These are phyloP conservation scores for Cladorrhinum sp. DNA, from an alignment of 2,329 filamentous ascomycete species.

Conservation along the genomic window DNA sequence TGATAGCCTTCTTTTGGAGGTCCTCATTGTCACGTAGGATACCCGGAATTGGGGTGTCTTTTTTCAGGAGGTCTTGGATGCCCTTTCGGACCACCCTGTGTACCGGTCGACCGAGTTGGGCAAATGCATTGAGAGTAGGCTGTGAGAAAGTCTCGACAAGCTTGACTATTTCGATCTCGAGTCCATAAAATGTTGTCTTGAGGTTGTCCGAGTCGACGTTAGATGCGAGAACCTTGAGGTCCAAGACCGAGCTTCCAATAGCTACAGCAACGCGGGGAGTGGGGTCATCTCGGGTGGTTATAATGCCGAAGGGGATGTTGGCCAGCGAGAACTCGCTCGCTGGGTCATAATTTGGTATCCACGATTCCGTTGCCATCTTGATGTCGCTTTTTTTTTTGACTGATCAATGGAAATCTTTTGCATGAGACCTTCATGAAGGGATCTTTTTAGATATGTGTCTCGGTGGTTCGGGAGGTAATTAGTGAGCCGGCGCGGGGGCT, in stretches of 20 bases:
- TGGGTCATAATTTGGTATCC: conserved; percentile 32
- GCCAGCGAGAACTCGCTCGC: conserved; percentile 67
- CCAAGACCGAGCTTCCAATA: conserved; percentile 65
- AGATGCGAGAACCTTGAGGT: conserved; percentile 60
- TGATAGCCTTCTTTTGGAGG: conserved; percentile 55
- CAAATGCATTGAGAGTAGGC: conserved; percentile 55
- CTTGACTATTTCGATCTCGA: conserved; percentile 10
- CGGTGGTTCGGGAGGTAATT: background rate
- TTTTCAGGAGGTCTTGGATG: conserved; percentile 64
- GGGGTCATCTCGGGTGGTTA: conserved; percentile 49
- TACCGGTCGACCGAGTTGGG: conserved; percentile 63
- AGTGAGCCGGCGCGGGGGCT: conserved; percentile 8
- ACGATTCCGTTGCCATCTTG: conserved; percentile 20
- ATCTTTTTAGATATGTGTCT: background rate
- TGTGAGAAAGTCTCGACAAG: conserved; percentile 24
- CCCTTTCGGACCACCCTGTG: conserved; percentile 67
- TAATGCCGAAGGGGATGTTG: conserved; percentile 76
- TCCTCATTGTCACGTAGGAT: conserved; percentile 60
- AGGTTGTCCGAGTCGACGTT: conserved; percentile 50
- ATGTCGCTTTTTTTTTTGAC: background rate
- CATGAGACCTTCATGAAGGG: background rate
- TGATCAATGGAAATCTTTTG: background rate
- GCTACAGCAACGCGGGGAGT: conserved; percentile 57
- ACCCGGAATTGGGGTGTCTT: conserved; percentile 56
- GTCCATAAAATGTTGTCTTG: conserved; percentile 31